Conservation (phyloP, 2,329 filamentous ascomycete genomes). For the Teratosphaeria destructans region DNA sequence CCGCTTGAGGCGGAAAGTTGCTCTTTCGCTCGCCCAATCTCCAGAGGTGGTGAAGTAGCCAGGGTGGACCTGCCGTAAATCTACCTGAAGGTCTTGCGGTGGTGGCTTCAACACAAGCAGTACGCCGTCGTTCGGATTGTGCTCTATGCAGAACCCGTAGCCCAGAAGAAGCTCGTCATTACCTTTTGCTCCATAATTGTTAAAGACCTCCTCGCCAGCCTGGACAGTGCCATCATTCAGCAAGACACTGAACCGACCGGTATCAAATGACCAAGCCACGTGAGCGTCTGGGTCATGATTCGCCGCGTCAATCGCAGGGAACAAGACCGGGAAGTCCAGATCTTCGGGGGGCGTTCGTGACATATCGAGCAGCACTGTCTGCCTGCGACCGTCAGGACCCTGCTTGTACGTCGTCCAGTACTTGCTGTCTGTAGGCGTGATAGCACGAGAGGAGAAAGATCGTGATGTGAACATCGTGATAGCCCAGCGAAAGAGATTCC, state of each 20-base stretch:
- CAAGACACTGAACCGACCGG: constrained; percentile 30
- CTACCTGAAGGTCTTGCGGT: constrained; percentile 25
- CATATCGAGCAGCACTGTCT: constrained; percentile 26
- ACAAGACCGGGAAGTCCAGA: constrained; percentile 35
- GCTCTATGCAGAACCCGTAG: constrained; percentile 41
- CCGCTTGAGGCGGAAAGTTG: constrained; percentile 27
- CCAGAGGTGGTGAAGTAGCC: constrained; percentile 24
- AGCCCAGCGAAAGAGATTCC: constrained; percentile 41
- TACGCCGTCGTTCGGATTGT: constrained; percentile 39
- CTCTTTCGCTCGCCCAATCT: constrained; percentile 26
- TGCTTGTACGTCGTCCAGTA: constrained; percentile 28
- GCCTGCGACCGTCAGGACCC: constrained; percentile 15
- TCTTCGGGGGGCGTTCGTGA: constrained; percentile 22
- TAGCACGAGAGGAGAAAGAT: constrained; percentile 36
- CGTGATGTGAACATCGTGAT: constrained; percentile 42
- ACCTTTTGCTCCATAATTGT: constrained; percentile 44
- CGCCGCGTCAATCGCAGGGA: constrained; percentile 34
- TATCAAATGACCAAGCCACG: constrained; percentile 38
- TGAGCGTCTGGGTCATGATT: constrained; percentile 39
- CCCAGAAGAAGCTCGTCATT: constrained; percentile 44
- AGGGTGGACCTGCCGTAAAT: constrained; percentile 20
- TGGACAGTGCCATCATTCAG: constrained; percentile 22
- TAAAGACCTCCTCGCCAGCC: constrained; percentile 36
- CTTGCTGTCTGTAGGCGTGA: constrained; percentile 24
- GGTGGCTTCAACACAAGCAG: constrained; percentile 32